phyloP scores from a whole-genome alignment of 495 filamentous ascomycete species.

The Halenospora varia region DNA sequence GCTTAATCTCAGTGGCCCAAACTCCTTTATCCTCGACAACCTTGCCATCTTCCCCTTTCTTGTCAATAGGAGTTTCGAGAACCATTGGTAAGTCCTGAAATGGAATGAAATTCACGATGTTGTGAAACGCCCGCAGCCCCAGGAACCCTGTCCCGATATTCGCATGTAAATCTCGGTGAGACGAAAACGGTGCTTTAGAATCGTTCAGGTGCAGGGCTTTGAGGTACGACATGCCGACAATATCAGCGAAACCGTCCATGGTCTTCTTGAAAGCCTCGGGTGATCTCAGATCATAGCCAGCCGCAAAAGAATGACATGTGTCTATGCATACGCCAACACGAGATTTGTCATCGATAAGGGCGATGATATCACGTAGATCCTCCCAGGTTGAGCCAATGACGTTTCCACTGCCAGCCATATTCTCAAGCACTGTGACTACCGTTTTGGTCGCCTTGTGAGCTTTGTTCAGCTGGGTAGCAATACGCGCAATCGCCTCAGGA shows the following conservation, averaged over 20 bases:
- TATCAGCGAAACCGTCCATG: constrained; percentile 69
- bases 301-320: constrained; percentile 92
- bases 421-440: constrained; percentile 84
- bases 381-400: constrained; percentile 82
- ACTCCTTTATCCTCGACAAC: constrained; percentile 65
- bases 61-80: constrained; percentile 88
- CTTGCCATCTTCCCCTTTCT: constrained; percentile 48
- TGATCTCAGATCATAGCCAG: constrained; percentile 83
- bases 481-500: constrained; percentile 65
- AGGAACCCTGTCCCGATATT: constrained; percentile 94
- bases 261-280: constrained; percentile 69
- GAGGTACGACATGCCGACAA: constrained; percentile 76
- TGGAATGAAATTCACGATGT: constrained; percentile 76
- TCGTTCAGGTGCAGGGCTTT: constrained; percentile 90
- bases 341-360: constrained; percentile 69
- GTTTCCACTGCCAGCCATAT: constrained; percentile 88
- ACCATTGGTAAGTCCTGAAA: constrained; percentile 86
- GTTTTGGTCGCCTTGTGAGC: constrained; percentile 70
- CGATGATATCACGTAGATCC: constrained; percentile 81
- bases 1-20: constrained; percentile 84
- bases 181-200: constrained; percentile 78
- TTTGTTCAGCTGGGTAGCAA: constrained; percentile 74
- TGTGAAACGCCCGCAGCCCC: constrained; percentile 84
- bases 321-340: constrained; percentile 96
- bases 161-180: constrained; percentile 80